Evolutionary conservation across 2,329 filamentous ascomycete species (phyloP).

Genomic region (Colletotrichum scovillei): DNA sequence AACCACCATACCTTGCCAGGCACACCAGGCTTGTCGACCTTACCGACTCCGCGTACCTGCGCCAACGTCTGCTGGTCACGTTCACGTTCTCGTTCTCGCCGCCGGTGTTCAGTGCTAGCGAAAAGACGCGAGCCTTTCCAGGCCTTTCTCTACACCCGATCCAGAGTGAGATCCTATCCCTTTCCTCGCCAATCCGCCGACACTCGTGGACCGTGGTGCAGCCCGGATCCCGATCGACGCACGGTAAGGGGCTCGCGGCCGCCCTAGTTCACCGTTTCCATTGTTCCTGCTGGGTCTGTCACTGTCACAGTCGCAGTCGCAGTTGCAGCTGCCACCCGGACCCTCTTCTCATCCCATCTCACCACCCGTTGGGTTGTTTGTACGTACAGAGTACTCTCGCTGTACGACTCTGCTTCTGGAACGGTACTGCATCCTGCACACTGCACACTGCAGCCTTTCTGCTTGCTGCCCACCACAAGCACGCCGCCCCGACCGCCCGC

Average conservation of each 20-base stretch:
- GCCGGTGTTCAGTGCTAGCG: neutral
- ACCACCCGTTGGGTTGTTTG: constrained; percentile 2
- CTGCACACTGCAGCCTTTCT: neutral
- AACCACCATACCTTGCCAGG: no score
- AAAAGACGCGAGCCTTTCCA: neutral
- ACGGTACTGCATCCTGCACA: neutral
- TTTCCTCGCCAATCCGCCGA: neutral
- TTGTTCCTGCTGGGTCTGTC: constrained; percentile 22
- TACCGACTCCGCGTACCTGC: constrained; percentile 18
- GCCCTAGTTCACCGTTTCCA: constrained; percentile 25
- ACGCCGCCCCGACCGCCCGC: neutral
- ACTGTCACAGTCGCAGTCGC: neutral
- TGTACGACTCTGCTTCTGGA: constrained; percentile 6
- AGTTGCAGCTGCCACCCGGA: neutral
- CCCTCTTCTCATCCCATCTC: constrained; percentile 3
- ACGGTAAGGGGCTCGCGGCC: constrained; percentile 20
- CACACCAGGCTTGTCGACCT: neutral
- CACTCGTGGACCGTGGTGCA: constrained; percentile 9
- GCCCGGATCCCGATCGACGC: constrained; percentile 6
- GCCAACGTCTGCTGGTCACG: neutral
- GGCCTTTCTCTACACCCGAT: neutral
- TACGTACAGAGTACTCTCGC: constrained; percentile 13
- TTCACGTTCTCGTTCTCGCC: neutral
- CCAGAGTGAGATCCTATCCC: neutral
- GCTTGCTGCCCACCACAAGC: neutral